Evolutionary conservation across 192 early-diverging fungal genomes (phyloP), one percentile per base, ranked within the genome.

Genomic region (Jimgerdemannia flammicorona): DNA sequence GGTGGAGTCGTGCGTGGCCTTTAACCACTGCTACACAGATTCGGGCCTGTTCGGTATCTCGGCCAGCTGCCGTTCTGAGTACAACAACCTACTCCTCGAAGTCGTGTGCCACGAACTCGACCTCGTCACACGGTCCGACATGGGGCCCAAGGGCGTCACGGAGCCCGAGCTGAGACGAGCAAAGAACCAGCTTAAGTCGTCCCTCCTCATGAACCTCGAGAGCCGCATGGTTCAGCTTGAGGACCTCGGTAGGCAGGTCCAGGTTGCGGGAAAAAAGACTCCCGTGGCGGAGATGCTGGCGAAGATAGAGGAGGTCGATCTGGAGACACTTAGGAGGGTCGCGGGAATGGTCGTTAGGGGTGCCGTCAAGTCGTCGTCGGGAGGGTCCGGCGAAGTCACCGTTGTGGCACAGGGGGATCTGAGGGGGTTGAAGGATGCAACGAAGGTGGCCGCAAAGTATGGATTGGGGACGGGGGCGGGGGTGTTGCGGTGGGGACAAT

Each of bases 111-210:
- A 93, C 44, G 95, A 99, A 81, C 79, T 97, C 42, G 90, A 93
- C 76, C 75, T 87, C 41, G 90, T 95, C 64, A 90, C 94, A 6
- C 80, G 84, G 17, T 67, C 14, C 64, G 75, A 72, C 73, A 71
- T 68, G 70, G 81, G 75, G n/a, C 43, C 67, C 72, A 67, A 81
- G 14, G 80, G 81, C 3, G 84, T 92, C n/a, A 82, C 84, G 3
- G 73, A 84, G 42, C 76, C 80, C 3, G 95, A 96, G 75, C 84
- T 98, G 18, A 80, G 83, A 3, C 87, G 98, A 17, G 96, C 98
- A 18, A 98, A 98, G 83, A 99, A 99, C 86, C 96, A 98, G 81
- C 90, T 99, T 67, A 95, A 95, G 82, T 92, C 90, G 43, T 93
- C 89, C 69, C 84, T 99, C 43, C 87, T 99, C 66, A 99, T 99